Percentiles rank a stretch among this genome's conserved stretches.
Evolutionary conservation across 345 rosid species (phyloP).

Genomic region (Dipteronia dyeriana): DNA sequence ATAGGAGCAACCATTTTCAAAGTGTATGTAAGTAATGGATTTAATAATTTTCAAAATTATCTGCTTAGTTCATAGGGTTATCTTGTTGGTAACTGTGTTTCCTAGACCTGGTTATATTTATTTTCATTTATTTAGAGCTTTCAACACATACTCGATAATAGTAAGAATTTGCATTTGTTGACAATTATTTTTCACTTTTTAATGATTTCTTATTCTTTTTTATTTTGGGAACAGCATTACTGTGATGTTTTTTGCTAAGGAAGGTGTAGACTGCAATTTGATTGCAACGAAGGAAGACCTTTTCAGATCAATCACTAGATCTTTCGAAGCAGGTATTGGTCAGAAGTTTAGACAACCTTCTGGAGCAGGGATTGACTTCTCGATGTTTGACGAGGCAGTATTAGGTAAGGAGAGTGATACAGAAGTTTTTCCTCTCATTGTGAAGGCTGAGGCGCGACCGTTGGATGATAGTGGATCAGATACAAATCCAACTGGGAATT

Average conservation of each 20-base stretch:
- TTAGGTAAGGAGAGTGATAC: constrained; percentile 26
- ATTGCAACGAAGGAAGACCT: constrained; percentile 38
- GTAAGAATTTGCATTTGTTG: background rate
- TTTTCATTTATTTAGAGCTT: background rate
- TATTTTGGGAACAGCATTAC: constrained; percentile 41
- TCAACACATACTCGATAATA: background rate
- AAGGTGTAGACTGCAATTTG: constrained; percentile 40
- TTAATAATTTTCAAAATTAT: background rate
- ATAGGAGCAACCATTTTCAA: background rate
- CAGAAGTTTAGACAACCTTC: constrained; percentile 56
- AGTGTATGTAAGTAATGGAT: background rate
- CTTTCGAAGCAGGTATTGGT: constrained; percentile 50
- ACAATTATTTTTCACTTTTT: background rate
- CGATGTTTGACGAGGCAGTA: constrained; percentile 38
- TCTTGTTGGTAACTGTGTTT: background rate
- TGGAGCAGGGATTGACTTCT: constrained; percentile 52
- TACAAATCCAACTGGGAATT: constrained; percentile 34
- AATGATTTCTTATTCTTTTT: background rate
- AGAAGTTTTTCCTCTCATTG: constrained; percentile 47
- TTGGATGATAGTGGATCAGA: constrained; percentile 23
- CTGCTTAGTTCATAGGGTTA: background rate
- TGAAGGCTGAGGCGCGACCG: constrained; percentile 47
- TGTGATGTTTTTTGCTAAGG: constrained; percentile 47
- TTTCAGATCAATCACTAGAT: constrained; percentile 31
- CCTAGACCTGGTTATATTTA: background rate